These are phyloP conservation scores for Coleophoma cylindrospora DNA, from an alignment of 2,329 filamentous ascomycete species.

Conservation along the genomic window DNA sequence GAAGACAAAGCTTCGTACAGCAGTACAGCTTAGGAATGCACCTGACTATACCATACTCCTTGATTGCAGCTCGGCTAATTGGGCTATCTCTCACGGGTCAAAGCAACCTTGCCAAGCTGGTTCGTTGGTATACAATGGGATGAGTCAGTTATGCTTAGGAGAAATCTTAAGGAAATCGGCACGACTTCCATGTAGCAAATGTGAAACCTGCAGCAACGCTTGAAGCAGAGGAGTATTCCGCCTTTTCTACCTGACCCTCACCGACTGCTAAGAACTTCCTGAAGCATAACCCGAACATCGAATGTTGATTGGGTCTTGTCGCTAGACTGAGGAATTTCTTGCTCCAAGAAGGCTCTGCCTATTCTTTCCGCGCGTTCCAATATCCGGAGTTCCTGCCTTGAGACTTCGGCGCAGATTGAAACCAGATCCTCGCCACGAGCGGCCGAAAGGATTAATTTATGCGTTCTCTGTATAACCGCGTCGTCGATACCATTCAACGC, in stretches of 20 bases:
- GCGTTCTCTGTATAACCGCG: conserved; percentile 69
- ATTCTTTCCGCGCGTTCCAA: conserved; percentile 62
- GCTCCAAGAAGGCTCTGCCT: conserved; percentile 52
- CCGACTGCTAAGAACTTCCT: conserved; percentile 16
- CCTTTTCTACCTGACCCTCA: conserved; percentile 4
- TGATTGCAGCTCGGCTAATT: too few species aligned
- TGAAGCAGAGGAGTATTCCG: conserved; percentile 3
- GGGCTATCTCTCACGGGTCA: too few species aligned
- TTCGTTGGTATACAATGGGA: not conserved
- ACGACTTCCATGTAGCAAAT: conserved; percentile 6
- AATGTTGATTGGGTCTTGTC: conserved; percentile 8
- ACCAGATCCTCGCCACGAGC: conserved; percentile 72
- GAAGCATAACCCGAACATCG: conserved; percentile 21
- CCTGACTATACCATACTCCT: too few species aligned
- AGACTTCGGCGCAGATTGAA: conserved; percentile 64
- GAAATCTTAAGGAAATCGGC: not conserved
- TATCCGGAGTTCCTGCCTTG: conserved; percentile 54
- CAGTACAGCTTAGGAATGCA: too few species aligned
- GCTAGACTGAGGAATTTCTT: conserved; percentile 19
- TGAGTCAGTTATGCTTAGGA: not conserved
- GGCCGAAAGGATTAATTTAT: conserved; percentile 64
- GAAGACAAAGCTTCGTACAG: too few species aligned
- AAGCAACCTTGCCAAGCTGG: too few species aligned
- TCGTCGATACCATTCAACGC: conserved; percentile 77
- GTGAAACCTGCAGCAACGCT: conserved; percentile 6